A percentile compares a stretch with the other conserved stretches of the same genome.
phyloP scores from a whole-genome alignment of 2,329 filamentous ascomycete genomes.

The Capronia americana region DNA sequence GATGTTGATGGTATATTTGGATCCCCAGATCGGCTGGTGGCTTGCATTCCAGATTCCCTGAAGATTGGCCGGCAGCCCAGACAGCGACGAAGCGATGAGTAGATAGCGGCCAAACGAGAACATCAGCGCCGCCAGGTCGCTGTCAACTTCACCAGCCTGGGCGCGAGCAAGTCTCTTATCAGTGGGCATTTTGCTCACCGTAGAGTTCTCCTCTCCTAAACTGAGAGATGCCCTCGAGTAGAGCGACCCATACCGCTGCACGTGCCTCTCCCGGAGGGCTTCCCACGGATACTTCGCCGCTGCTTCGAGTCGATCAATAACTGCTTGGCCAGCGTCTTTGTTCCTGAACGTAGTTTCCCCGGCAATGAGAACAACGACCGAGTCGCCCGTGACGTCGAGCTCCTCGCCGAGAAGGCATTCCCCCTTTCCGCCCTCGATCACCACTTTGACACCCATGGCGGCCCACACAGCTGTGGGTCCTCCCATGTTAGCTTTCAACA shows the following conservation, averaged over 20 bases:
- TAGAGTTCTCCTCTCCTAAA: neutral
- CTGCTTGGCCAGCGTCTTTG: constrained; percentile 12
- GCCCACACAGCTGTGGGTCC: constrained; percentile 5
- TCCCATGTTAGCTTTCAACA: constrained; percentile 11
- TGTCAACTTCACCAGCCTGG: constrained; percentile 47
- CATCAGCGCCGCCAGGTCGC: constrained; percentile 60
- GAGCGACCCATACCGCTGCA: constrained; percentile 7
- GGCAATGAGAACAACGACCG: constrained; percentile 6
- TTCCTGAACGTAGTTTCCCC: constrained; percentile 17
- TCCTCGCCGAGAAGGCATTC: constrained; percentile 10
- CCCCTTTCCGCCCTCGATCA: constrained; percentile 4
- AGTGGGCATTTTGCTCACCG: constrained; percentile 14
- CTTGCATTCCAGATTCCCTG: constrained; percentile 63
- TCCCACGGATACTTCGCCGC: constrained; percentile 15
- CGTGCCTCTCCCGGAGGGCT: constrained; percentile 2
- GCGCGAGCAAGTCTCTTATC: constrained; percentile 28
- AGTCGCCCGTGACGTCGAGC: constrained; percentile 4
- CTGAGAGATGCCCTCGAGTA: constrained; percentile 8
- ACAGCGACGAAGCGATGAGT: constrained; percentile 61
- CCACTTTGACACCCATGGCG: constrained; percentile 10
- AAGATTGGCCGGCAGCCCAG: constrained; percentile 62
- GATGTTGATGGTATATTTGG: constrained; percentile 65
- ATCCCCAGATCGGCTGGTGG: constrained; percentile 57
- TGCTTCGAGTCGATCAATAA: constrained; percentile 10
- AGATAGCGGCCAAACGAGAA: constrained; percentile 63